Conservation (phyloP, 345 rosid genomes). For the Odontarrhena argentea region DNA sequence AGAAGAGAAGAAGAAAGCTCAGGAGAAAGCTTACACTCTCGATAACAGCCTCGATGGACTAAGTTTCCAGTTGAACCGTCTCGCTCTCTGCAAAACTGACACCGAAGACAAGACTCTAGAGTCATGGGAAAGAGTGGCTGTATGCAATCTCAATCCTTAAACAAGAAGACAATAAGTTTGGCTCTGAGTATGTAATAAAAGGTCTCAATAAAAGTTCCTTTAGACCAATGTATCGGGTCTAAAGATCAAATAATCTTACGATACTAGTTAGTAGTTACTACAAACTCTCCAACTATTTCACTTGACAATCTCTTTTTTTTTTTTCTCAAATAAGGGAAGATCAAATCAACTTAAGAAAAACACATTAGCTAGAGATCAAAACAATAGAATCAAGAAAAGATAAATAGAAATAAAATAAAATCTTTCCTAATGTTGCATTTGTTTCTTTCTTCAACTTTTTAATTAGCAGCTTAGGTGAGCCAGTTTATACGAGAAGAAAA, state of each 20-base stretch:
- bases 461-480: too few relatives aligned
- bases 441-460: too few relatives aligned
- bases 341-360: too few relatives aligned
- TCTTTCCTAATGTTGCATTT: too few relatives aligned
- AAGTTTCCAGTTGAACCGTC: conserved; percentile 58
- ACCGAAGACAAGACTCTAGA: conserved; percentile 58
- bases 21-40: conserved; percentile 57
- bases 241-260: background rate
- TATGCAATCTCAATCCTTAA: conserved; percentile 49
- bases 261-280: background rate
- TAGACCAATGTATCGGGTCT: background rate
- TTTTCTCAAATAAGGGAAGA: too few relatives aligned
- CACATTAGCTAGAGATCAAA: too few relatives aligned
- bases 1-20: conserved; percentile 75
- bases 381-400: too few relatives aligned
- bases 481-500: too few relatives aligned
- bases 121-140: conserved; percentile 81
- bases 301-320: background rate
- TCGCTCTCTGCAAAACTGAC: conserved; percentile 67
- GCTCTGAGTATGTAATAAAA: conserved; percentile 1
- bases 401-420: too few relatives aligned
- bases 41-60: conserved; percentile 53
- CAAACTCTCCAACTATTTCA: background rate
- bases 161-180: conserved; percentile 18
- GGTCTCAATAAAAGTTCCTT: conserved; percentile 3